A percentile compares a stretch with the other conserved stretches of the same genome.
Evolutionary conservation across 495 filamentous ascomycete genomes (phyloP).

Genomic region (Hypoxylon fragiforme): DNA sequence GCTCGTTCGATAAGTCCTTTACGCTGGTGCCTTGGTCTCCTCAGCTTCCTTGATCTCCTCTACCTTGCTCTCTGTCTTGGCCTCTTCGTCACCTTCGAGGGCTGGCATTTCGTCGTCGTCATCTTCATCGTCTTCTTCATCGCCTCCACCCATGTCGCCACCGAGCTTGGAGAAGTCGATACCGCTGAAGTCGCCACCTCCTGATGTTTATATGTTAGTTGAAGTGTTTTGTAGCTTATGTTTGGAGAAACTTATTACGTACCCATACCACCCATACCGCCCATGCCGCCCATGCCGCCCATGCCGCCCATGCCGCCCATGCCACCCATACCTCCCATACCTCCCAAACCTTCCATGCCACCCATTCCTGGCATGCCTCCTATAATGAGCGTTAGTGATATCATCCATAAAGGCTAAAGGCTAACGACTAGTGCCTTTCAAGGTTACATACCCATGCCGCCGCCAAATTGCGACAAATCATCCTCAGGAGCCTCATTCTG

Average conservation of each 20-base stretch:
- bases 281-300: constrained; percentile 43
- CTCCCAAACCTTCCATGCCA: constrained; percentile 48
- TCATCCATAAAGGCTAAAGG: neutral
- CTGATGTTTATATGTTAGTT: constrained; percentile 24
- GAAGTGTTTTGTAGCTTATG: neutral
- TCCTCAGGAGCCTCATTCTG: constrained; percentile 87
- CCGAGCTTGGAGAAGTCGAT: constrained; percentile 95
- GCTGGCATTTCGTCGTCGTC: constrained; percentile 48
- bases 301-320: constrained; percentile 56
- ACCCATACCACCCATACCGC: constrained; percentile 58
- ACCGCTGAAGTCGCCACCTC: constrained; percentile 65
- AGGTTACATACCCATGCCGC: constrained; percentile 55
- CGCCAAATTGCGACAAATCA: constrained; percentile 71
- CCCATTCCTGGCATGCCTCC: constrained; percentile 47
- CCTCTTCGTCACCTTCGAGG: constrained; percentile 50
- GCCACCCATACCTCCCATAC: constrained; percentile 51
- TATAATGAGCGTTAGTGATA: constrained; percentile 29
- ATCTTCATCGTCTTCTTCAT: constrained; percentile 63
- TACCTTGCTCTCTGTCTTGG: too few species aligned
- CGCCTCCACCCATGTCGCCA: constrained; percentile 56
- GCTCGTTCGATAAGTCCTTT: constrained; percentile 12
- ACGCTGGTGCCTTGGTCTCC: constrained; percentile 43
- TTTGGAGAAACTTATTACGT: constrained; percentile 34
- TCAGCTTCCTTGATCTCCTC: constrained; percentile 45
- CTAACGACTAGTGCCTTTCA: neutral